Base-by-base conservation (phyloP, 73 alveolate species). In the Stentor roeselii region DNA sequence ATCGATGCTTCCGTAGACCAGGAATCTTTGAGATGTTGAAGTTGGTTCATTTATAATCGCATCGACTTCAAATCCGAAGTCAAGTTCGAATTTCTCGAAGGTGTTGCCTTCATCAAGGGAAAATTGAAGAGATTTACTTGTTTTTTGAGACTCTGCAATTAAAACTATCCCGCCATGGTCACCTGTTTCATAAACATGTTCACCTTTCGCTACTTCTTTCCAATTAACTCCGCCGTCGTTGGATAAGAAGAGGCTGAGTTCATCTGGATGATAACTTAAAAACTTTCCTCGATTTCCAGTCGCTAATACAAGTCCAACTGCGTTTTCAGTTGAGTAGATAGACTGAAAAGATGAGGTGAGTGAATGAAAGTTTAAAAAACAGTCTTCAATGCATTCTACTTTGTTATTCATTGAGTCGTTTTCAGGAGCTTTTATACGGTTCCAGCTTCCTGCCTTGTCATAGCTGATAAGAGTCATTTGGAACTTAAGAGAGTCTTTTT, bases 121-220 rank as follows among this genome's bases (percentile, higher is more conserved):
- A 87, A 92, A 96, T 38, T 75, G 67, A 36, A 96, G 85, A 1
- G 82, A 77, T 40, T 93, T 90, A 3, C 99, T 91, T 3, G 94
- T 86, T 80, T 89, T 84, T 78, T 83, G 60, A 84, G 87, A 87
- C 27, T 83, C 84, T 3, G 98, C 98, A 91, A 95, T 88, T 36
- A 95, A 98, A 3, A 96, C 86, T 58, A 96, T 86, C 15, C 97
- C 98, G 21, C 99, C 99, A 83, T 96, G 99, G 89, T 96, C 98
- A 1, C 99, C 99, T 11, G 92, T 85, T 84, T 96, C 99, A 82
- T 90, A 94, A 41, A 96, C 92, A 67, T 88, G 93, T 11, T 97
- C 87, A 32, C 98, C 98, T 59, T 96, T 95, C 60, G 60, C 87
- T 30, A 95, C 87, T 86, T 96, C 98, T n/a, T 61, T 59, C 98